phyloP scores from a whole-genome alignment of 2,329 filamentous ascomycete genomes.

The Beauveria scarabaeidicola region DNA sequence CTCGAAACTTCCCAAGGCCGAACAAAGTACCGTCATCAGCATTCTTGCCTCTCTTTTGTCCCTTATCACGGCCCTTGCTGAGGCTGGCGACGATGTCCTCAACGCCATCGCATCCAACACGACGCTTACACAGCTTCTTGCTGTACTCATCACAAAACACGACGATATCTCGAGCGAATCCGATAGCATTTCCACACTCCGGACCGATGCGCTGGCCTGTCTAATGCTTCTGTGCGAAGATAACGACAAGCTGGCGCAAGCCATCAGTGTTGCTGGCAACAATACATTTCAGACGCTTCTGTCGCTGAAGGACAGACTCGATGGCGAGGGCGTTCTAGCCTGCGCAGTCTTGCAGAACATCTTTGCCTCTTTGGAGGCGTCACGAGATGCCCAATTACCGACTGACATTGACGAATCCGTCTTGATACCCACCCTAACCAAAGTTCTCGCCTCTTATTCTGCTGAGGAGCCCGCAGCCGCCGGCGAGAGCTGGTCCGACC shows the following conservation, averaged over 20 bases:
- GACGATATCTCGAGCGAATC: conserved; percentile 31
- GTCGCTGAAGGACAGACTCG: conserved; percentile 38
- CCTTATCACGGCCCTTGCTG: conserved; percentile 45
- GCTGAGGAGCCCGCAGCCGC: conserved; percentile 20
- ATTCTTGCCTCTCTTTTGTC: conserved; percentile 46
- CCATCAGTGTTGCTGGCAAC: conserved; percentile 42
- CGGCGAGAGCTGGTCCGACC: conserved; percentile 30
- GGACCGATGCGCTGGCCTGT: conserved; percentile 43
- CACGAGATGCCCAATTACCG: conserved; percentile 17
- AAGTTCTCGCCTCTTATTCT: conserved; percentile 21
- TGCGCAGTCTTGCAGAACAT: conserved; percentile 57
- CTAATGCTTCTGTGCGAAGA: conserved; percentile 54
- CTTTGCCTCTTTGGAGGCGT: conserved; percentile 34
- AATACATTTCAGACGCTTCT: conserved; percentile 28
- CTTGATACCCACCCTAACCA: conserved; percentile 29
- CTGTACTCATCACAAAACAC: conserved; percentile 38
- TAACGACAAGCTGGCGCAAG: conserved; percentile 43
- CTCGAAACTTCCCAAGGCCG: conserved; percentile 40
- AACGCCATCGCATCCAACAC: conserved; percentile 42
- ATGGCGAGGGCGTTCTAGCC: conserved; percentile 43
- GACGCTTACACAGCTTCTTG: conserved; percentile 44
- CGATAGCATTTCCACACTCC: conserved; percentile 32
- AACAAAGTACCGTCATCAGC: conserved; percentile 45
- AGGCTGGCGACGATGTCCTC: conserved; percentile 53
- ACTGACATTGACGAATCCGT: conserved; percentile 25